Evolutionary conservation across 2,329 filamentous ascomycete genomes (phyloP).

Genomic region (Hortaea sp.): DNA sequence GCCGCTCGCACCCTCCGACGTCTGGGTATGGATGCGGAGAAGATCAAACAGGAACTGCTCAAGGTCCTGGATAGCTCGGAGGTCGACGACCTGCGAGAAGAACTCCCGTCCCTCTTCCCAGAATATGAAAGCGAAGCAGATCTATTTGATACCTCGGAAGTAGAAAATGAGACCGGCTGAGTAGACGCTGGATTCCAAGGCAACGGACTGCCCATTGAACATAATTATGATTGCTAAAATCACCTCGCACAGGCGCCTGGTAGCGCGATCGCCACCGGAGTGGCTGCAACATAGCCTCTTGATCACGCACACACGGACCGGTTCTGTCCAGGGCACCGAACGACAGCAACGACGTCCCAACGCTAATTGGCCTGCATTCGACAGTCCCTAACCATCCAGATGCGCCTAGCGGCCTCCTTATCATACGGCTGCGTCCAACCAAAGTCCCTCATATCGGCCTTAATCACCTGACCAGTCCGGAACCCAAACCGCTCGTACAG

Average conservation of each 20-base stretch:
- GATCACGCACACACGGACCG: no score
- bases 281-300: no score
- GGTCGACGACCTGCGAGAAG: neutral
- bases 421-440: conserved; percentile 14
- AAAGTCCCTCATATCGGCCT: conserved; percentile 16
- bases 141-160: no score
- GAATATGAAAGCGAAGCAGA: neutral
- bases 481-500: conserved; percentile 29
- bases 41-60: neutral
- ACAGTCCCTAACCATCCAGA: conserved; percentile 15
- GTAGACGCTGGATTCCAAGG: no score
- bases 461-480: conserved; percentile 9
- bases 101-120: neutral
- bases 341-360: no score
- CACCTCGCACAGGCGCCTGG: no score
- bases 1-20: conserved; percentile 6
- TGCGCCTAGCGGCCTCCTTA: conserved; percentile 13
- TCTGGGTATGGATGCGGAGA: conserved; percentile 1
- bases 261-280: no score
- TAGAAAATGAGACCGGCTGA: no score
- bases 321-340: no score
- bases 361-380: neutral
- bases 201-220: no score
- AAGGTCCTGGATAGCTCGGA: neutral
- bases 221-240: no score